Base-by-base conservation (phyloP, 192 early-diverging fungal genomes). In the Coemansia sp. region DNA sequence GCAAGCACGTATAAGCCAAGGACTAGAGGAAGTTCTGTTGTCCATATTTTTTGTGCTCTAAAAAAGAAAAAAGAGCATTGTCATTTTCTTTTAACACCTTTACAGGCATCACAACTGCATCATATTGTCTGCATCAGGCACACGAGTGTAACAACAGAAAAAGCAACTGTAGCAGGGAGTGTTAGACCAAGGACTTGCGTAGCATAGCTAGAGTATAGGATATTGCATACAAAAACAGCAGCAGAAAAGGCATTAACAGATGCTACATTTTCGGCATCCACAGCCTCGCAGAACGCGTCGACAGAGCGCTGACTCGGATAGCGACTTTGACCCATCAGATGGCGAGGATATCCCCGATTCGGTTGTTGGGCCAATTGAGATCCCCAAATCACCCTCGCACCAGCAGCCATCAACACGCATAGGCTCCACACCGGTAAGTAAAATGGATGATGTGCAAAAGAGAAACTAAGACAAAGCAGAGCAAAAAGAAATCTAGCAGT, bases 291-390 rank as follows among this genome's bases (percentile, higher is more conserved):
- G 51, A 54, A 51, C 64, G 57, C 79, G 79, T 11, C 79, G 74
- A 22, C 64, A 62, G 39, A 82, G 74, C 29, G 39, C 51, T 9
- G 65, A 68, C 52, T 80, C 78, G 21, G 76, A 78, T 59, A 71
- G 70, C 58, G 67, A 69, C 20, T 73, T 73, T 46, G 79, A 82
- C 61, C 62, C 54, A 24, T 76, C 74, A 22, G 79, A 82, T 19
- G 79, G 79, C 53, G 79, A 82, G 56, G 79, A 82, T 32, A 59
- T 82, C 52, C 79, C 79, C n/a, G 79, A 82, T 27, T 82, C 74
- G 10, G 71, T 76, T 8, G 67, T 73, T 27, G 79, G 79, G 2
- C 70, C 79, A 4, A 76, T 82, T 61, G 79, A 82, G 33, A 82
- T 82, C 20, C 79, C 79, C 22, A 82, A 72, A 59, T 75, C 79